phyloP scores from a whole-genome alignment of 371 early-diverging fungal species.

The Apophysomyces ossiformis region DNA sequence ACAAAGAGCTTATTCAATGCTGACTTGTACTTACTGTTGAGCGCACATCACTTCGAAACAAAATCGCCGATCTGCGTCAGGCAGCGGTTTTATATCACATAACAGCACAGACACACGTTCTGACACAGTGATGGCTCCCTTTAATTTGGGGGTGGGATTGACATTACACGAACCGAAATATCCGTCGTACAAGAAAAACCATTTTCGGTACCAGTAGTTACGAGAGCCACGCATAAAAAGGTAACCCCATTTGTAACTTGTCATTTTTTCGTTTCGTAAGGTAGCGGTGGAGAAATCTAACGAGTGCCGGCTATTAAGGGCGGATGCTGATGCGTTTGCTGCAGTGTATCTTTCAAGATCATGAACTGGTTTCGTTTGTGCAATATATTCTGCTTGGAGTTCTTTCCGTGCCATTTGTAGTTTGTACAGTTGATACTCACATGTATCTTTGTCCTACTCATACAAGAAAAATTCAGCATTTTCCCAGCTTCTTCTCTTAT shows the following conservation, averaged over 20 bases:
- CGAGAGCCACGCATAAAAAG: conserved; percentile 39
- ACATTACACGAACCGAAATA: conserved; percentile 61
- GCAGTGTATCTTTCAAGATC: conserved; percentile 42
- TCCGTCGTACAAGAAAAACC: conserved; percentile 66
- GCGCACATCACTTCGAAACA: conserved; percentile 78
- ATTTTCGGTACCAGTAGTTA: conserved; percentile 54
- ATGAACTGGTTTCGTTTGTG: conserved; percentile 41
- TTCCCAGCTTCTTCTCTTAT: neutral
- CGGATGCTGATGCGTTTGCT: neutral
- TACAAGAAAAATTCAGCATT: conserved; percentile 4
- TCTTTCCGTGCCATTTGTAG: conserved; percentile 34
- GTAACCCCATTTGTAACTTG: conserved; percentile 48
- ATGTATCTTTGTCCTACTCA: conserved; percentile 48
- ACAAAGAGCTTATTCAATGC: neutral
- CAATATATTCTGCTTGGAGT: conserved; percentile 41
- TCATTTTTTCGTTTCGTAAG: conserved; percentile 4
- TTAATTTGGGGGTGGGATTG: conserved; percentile 49
- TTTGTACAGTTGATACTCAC: conserved; percentile 44
- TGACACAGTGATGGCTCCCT: conserved; percentile 61
- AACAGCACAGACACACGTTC: conserved; percentile 67
- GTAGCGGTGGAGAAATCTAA: conserved; percentile 29
- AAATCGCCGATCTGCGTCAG: conserved; percentile 69
- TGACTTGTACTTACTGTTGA: conserved; percentile 51
- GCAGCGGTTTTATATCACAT: conserved; percentile 62
- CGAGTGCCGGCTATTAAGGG: conserved; percentile 32